A percentile compares a stretch with the other conserved stretches of the same genome.
Conservation (phyloP, 2,329 filamentous ascomycete species). For the Verticillium tricorpus region DNA sequence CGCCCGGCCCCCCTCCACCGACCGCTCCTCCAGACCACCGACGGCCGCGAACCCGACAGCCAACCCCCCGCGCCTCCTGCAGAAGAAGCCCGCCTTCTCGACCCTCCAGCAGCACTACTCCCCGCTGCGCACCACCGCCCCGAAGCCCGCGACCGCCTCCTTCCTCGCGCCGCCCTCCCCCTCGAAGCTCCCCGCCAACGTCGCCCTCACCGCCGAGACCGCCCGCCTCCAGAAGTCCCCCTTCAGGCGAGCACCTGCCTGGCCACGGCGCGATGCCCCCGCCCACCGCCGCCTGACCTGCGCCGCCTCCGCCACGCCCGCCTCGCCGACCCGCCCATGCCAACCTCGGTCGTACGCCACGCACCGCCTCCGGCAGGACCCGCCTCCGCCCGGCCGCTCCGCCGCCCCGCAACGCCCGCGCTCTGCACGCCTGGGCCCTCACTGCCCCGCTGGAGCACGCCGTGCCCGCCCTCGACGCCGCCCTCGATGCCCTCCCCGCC, state of each 20-base stretch:
- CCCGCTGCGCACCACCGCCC: conserved; percentile 54
- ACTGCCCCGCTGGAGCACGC: conserved; percentile 44
- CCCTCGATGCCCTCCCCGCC: conserved; percentile 53
- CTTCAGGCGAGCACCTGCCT: conserved; percentile 61
- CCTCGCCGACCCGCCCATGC: conserved; percentile 43
- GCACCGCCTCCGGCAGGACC: conserved; percentile 25
- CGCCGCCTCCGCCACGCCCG: conserved; percentile 47
- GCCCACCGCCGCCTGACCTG: conserved; percentile 44
- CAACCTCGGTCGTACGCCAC: conserved; percentile 28
- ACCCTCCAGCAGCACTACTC: conserved; percentile 65
- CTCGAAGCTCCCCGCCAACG: conserved; percentile 56
- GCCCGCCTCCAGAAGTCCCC: conserved; percentile 59
- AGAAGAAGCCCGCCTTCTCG: conserved; percentile 47
- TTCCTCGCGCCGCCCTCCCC: conserved; percentile 57
- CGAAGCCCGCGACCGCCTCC: conserved; percentile 57
- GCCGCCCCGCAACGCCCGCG: conserved; percentile 48
- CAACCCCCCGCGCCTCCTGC: conserved; percentile 26
- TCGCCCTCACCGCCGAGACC: conserved; percentile 54
- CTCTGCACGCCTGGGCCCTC: conserved; percentile 45
- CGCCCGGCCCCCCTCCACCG: conserved; percentile 1
- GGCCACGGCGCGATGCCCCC: conserved; percentile 50
- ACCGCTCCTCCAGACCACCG: neutral
- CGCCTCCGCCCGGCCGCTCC: conserved; percentile 37
- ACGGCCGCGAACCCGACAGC: neutral
- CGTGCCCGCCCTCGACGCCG: conserved; percentile 52